A percentile compares a stretch with the other conserved stretches of the same genome.
phyloP scores from a whole-genome alignment of 225 moss, liverwort and hornwort genomes.

The Polytrichum formosum region DNA sequence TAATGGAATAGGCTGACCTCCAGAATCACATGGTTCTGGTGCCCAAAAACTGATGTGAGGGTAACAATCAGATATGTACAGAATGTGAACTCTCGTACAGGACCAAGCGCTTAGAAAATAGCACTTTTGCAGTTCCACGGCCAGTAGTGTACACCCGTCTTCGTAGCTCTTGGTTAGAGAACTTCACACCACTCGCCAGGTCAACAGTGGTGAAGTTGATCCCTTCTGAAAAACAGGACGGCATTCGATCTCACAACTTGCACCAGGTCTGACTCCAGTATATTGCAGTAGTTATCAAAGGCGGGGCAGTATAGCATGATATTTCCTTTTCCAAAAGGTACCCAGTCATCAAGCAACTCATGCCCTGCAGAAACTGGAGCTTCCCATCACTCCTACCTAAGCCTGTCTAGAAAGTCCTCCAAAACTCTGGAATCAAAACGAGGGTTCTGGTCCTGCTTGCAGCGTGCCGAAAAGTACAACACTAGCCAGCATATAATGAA shows the following conservation, averaged over 20 bases:
- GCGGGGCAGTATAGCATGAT: neutral
- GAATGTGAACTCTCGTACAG: slow-evolving; percentile 11
- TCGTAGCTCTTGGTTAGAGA: slow-evolving; percentile 2
- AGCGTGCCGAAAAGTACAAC: slow-evolving; percentile 54
- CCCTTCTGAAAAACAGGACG: neutral
- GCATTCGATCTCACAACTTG: neutral
- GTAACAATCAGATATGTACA: slow-evolving; percentile 28
- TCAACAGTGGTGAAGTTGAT: neutral
- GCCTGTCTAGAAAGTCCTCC: slow-evolving; percentile 47
- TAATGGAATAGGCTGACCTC: slow-evolving; percentile 28
- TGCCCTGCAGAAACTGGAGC: neutral
- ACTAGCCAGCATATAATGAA: slow-evolving; percentile 59
- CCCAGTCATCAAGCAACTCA: neutral
- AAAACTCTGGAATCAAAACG: slow-evolving; percentile 36
- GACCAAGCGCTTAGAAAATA: slow-evolving; percentile 12
- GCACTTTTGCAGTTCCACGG: slow-evolving; percentile 16
- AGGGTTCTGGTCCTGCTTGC: slow-evolving; percentile 48
- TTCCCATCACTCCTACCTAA: slow-evolving; percentile 20
- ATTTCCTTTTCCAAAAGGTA: neutral
- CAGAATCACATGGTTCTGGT: slow-evolving; percentile 26
- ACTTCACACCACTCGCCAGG: neutral
- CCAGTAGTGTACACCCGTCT: slow-evolving; percentile 28
- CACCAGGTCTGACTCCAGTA: neutral
- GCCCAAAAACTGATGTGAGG: slow-evolving; percentile 11
- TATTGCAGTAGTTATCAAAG: neutral